A percentile compares a stretch with the other conserved stretches of the same genome.
Evolutionary conservation across 1,284 basidiomycete species (phyloP).

Genomic region (Ceratobasidium sp.): DNA sequence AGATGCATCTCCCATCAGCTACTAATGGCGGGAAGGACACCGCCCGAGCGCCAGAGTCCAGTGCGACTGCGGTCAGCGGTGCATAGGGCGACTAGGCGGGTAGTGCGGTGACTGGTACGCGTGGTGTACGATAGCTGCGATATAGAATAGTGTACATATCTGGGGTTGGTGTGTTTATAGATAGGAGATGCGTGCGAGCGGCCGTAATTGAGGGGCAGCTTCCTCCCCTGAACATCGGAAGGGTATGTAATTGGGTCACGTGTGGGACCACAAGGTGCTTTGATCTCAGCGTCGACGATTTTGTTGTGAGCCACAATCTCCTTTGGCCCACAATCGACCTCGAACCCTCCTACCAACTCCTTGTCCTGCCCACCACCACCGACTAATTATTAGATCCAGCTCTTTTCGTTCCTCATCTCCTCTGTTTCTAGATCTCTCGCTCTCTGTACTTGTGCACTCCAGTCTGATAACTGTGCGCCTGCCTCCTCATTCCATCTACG

Average conservation of each 20-base stretch:
- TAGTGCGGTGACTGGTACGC: background rate
- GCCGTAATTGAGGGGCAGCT: slow-evolving; percentile 9
- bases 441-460: slow-evolving; percentile 42
- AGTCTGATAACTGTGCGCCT: slow-evolving; percentile 35
- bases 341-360: background rate
- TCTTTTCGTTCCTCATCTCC: slow-evolving; percentile 29
- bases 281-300: slow-evolving; percentile 38
- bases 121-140: background rate
- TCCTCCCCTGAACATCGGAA: slow-evolving; percentile 20
- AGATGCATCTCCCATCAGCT: slow-evolving; percentile 30
- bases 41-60: background rate
- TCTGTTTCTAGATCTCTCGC: slow-evolving; percentile 45
- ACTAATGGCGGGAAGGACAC: slow-evolving; percentile 20
- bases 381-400: slow-evolving; percentile 26
- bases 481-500: background rate
- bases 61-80: slow-evolving; percentile 8
- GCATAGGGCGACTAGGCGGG: background rate
- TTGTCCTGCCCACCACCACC: slow-evolving; percentile 25
- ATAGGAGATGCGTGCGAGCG: slow-evolving; percentile 6
- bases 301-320: slow-evolving; percentile 41
- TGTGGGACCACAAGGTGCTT: slow-evolving; percentile 27
- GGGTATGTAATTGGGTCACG: slow-evolving; percentile 7
- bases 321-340: background rate
- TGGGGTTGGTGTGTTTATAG: background rate
- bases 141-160: background rate